Evolutionary conservation across 139 green algal species (phyloP).

Genomic region (Mychonastes homosphaera): DNA sequence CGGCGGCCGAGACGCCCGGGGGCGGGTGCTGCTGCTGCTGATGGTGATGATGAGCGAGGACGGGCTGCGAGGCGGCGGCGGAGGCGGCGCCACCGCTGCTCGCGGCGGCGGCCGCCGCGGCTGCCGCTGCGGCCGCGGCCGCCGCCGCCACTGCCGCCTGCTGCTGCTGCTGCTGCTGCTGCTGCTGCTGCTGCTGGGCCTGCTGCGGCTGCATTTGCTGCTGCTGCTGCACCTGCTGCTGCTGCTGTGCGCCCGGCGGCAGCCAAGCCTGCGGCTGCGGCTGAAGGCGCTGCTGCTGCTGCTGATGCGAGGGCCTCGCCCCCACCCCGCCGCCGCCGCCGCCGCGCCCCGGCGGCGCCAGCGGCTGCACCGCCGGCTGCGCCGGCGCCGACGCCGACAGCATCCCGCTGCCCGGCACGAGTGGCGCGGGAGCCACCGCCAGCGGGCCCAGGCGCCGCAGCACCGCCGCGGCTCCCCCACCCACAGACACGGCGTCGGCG

Average conservation of each 20-base stretch:
- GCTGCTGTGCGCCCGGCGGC: too few relatives aligned
- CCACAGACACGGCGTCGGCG: conserved; percentile 32
- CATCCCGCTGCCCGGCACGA: not conserved
- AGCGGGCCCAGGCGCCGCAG: not conserved
- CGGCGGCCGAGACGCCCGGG: not conserved
- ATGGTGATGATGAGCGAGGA: too few relatives aligned
- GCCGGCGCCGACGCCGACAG: not conserved
- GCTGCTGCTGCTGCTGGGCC: not conserved
- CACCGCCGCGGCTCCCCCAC: not conserved
- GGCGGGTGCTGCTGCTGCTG: conserved; percentile 10
- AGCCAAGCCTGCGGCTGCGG: too few relatives aligned
- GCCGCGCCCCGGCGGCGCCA: too few relatives aligned
- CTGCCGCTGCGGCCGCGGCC: not conserved
- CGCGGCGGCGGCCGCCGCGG: not conserved
- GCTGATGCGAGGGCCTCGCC: too few relatives aligned
- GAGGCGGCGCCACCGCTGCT: not conserved
- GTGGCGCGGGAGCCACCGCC: conserved; percentile 1
- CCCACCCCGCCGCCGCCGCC: too few relatives aligned
- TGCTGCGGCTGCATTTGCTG: conserved; percentile 4
- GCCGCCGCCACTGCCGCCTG: not conserved
- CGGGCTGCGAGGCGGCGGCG: too few relatives aligned
- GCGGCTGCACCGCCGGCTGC: not conserved
- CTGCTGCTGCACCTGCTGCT: conserved; percentile 8
- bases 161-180: not conserved
- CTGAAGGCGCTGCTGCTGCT: too few relatives aligned